Base-by-base conservation (phyloP, 1,284 basidiomycete species). In the Kwoniella shivajii region DNA sequence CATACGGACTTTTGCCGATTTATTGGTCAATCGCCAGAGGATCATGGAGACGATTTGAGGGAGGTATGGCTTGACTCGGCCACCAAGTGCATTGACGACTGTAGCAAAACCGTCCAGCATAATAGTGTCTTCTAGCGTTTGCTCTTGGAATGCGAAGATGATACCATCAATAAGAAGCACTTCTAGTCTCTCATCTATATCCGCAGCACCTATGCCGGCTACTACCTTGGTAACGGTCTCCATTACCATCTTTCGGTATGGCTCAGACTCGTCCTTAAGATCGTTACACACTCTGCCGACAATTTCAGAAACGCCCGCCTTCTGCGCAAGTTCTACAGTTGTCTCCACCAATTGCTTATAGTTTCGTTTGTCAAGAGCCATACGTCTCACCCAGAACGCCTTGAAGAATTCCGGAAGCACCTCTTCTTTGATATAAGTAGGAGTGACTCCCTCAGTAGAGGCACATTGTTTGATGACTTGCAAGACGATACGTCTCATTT, bases 381-480 rank as follows among this genome's bases (percentile, higher is more conserved):
- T 97, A 44, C 92, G 86, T 54, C 92, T 86, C 48, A 94, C 90
- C 95, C 95, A 98, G 81, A 99, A 99, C 22, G 93, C 86, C 77
- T 94, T 95, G 86, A 99, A 99, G 80, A 98, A 99, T 78, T 99
- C 94, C n/a, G 96, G 96, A 1, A 99, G 83, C 59, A 99, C 95
- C 75, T 99, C 95, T 68, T 96, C 88, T 68, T 92, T 93, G 75
- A 98, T 94, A 74, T 96, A 98, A 30, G 85, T 84, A 3, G 92
- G 86, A 0, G 91, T 92, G 37, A 97, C 94, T 80, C 93, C 94
- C 72, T 99, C 96, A 0, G 96, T 99, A 6, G 91, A 90, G 36
- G 96, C 92, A 73, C 96, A 99, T 77, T 99, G 95, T 80, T 98
- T 96, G 72, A 99, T 94, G 53, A 99, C 96, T 77, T 99, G 98